Evolutionary conservation across 163 green algal genomes (phyloP), one percentile per base, ranked within the genome.

Genomic region (Volvox carteri): DNA sequence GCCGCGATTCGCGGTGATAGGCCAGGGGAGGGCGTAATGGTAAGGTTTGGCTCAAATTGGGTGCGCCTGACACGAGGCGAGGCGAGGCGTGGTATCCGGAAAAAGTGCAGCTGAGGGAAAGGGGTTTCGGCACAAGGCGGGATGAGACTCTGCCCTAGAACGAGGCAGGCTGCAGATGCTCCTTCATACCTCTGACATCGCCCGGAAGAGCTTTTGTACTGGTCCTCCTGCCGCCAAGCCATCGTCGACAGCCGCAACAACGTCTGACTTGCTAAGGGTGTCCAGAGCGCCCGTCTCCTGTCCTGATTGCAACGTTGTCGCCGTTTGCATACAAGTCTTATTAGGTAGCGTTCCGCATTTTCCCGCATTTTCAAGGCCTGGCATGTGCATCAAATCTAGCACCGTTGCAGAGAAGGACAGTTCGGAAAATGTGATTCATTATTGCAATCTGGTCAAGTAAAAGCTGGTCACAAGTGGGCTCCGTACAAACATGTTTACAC

Each of bases 131-230:
- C 54, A 65, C 4, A 65, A 65, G 54, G 8, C 54, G 54, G 54
- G 54, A 30, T 65, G 28, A 65, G 8, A 12, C 16, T 58, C 12
- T 16, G 8, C 19, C 28, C 54, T 65, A 23, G 54, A 65, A 25
- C 54, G 16, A 12, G 14, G 50, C 12, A 60, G 16, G 12, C 54
- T 65, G 54, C 54, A n/a, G n/a, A n/a, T 28, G 62, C 25, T 5
- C 62, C 28, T 5, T 73, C 65, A 19, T 81, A 97, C 95, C 94
- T 96, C 86, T 67, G 91, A 86, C 67, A 98, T 89, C 30, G 95
- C 96, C 0, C 95, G 78, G 11, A 97, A 73, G 92, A 98, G 95
- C 52, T 96, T 98, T 33, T 94, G 95, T 23, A 98, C 95, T 4
- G 92, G 92, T 0, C 90, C 84, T 54, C 93, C 92, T 23, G 91